Conservation (phyloP, 495 filamentous ascomycete species). For the Parachaetomium inaequale region DNA sequence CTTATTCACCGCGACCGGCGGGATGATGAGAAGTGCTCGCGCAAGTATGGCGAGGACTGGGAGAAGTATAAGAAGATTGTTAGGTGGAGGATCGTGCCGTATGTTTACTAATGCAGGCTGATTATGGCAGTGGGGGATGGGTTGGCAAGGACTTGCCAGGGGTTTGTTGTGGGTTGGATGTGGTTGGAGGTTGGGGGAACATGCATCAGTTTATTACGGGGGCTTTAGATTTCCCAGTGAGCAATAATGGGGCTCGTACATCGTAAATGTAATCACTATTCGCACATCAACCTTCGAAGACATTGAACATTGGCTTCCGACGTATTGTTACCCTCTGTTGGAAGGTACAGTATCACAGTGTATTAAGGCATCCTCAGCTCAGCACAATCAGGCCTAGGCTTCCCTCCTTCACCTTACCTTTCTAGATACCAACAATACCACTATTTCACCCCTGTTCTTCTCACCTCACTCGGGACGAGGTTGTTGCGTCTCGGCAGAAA, state of each 20-base stretch:
- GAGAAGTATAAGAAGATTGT: conserved; percentile 82
- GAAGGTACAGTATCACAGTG: no score
- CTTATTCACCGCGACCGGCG: conserved; percentile 86
- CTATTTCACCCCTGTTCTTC: no score
- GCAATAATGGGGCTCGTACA: background rate
- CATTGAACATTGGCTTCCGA: background rate
- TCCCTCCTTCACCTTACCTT: no score
- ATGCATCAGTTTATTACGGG: background rate
- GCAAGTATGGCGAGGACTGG: conserved; percentile 95
- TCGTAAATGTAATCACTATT: background rate
- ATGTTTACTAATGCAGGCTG: conserved; percentile 67
- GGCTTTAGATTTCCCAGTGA: background rate
- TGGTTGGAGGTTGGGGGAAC: background rate
- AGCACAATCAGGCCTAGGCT: no score
- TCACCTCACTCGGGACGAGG: no score
- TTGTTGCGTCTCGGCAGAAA: background rate
- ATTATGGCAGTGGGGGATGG: background rate
- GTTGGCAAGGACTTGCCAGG: background rate
- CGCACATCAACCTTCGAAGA: background rate
- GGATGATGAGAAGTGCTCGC: conserved; percentile 88
- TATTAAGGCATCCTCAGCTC: no score
- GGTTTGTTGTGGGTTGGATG: background rate
- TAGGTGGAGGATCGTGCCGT: conserved; percentile 81
- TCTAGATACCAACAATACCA: no score
- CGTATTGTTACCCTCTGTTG: no score